Conservation (phyloP, 2,329 filamentous ascomycete species). For the Nannizzia gypsea region DNA sequence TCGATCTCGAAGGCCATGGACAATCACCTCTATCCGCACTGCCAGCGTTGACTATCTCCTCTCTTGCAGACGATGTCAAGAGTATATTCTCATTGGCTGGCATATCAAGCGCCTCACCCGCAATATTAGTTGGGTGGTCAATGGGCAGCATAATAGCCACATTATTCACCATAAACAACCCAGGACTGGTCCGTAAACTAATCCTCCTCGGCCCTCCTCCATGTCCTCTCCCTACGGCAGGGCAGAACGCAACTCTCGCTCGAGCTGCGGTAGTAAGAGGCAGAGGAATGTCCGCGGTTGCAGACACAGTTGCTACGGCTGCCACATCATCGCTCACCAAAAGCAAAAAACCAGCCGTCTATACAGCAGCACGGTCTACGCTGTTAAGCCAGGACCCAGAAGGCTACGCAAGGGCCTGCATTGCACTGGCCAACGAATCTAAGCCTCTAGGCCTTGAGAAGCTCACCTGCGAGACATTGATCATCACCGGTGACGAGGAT, state of each 20-base stretch:
- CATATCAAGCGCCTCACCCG: slow-evolving; percentile 17
- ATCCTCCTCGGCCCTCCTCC: slow-evolving; percentile 40
- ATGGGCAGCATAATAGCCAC: slow-evolving; percentile 42
- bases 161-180: slow-evolving; percentile 31
- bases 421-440: slow-evolving; percentile 35
- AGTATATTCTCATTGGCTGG: slow-evolving; percentile 28
- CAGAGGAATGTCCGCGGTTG: slow-evolving; percentile 36
- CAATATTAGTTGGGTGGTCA: slow-evolving; percentile 41
- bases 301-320: slow-evolving; percentile 28
- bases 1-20: slow-evolving; percentile 48
- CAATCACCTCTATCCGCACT: slow-evolving; percentile 41
- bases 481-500: slow-evolving; percentile 40
- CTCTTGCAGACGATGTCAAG: slow-evolving; percentile 34
- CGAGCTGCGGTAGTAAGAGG: slow-evolving; percentile 33
- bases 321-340: slow-evolving; percentile 31
- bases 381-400: slow-evolving; percentile 41
- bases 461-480: slow-evolving; percentile 25
- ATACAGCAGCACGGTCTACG: slow-evolving; percentile 34
- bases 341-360: slow-evolving; percentile 29
- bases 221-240: slow-evolving; percentile 33
- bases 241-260: slow-evolving; percentile 19
- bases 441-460: slow-evolving; percentile 24
- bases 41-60: slow-evolving; percentile 33
- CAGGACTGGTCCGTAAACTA: slow-evolving; percentile 33
- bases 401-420: slow-evolving; percentile 44